phyloP scores from a whole-genome alignment of 2,329 filamentous ascomycete species.

The Pseudogymnoascus sp. region DNA sequence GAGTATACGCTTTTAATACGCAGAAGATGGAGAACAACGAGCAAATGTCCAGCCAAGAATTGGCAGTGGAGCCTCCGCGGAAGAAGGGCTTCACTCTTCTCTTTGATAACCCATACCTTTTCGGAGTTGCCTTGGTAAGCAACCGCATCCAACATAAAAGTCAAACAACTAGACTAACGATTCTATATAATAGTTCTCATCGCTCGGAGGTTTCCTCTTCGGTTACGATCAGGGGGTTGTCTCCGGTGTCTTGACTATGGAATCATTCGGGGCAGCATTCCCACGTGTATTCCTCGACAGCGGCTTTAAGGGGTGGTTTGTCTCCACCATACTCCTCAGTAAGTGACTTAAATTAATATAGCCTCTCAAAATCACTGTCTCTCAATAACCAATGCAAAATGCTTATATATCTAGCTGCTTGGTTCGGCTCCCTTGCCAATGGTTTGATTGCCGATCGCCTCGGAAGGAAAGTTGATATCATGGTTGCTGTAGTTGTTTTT shows the following conservation, averaged over 20 bases:
- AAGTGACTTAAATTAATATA: conserved; percentile 12
- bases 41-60: background rate
- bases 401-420: conserved; percentile 31
- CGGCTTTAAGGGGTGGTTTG: conserved; percentile 45
- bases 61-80: background rate
- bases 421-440: conserved; percentile 40
- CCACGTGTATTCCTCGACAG: conserved; percentile 36
- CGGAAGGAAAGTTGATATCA: conserved; percentile 27
- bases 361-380: background rate
- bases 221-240: conserved; percentile 43
- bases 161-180: background rate
- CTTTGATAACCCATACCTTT: conserved; percentile 30
- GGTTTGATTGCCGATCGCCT: conserved; percentile 29
- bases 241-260: conserved; percentile 39
- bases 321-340: conserved; percentile 40
- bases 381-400: background rate
- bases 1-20: background rate
- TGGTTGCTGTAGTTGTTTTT: conserved; percentile 26
- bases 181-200: conserved; percentile 29
- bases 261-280: conserved; percentile 34
- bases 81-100: conserved; percentile 6
- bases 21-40: background rate
- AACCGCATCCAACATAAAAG: background rate
- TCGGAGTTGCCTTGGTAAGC: conserved; percentile 32
- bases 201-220: conserved; percentile 36